These are phyloP conservation scores for Solanum dulcamara DNA, from an alignment of 257 asterid species.

Conservation along the genomic window DNA sequence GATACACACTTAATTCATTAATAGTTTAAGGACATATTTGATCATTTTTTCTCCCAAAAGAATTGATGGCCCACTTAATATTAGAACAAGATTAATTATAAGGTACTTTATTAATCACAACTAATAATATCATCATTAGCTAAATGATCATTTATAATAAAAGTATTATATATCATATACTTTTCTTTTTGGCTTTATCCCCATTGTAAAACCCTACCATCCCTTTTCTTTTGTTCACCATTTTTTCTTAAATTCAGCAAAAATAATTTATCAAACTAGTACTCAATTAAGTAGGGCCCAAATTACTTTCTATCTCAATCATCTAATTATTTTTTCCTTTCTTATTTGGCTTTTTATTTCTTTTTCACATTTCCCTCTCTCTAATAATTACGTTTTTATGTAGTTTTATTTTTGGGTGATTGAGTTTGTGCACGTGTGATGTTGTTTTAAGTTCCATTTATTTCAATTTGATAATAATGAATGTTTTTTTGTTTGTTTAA, in stretches of 20 bases:
- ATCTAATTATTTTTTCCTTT: neutral
- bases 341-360: neutral
- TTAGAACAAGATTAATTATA: constrained; percentile 3
- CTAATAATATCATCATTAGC: constrained; percentile 10
- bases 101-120: constrained; percentile 10
- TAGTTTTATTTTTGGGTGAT: neutral
- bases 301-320: neutral
- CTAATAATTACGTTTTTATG: constrained; percentile 5
- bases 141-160: neutral
- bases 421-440: constrained; percentile 22
- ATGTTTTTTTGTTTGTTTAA: neutral
- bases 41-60: too few relatives aligned
- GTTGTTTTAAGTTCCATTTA: constrained; percentile 11
- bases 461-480: neutral
- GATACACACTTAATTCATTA: neutral
- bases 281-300: constrained; percentile 5
- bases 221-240: constrained; percentile 8
- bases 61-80: neutral
- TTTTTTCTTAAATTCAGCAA: constrained; percentile 29
- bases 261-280: neutral
- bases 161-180: neutral
- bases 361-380: neutral
- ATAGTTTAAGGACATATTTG: too few relatives aligned
- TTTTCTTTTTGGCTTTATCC: neutral
- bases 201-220: neutral